Conservation (phyloP, 176 grass and related monocot species). For the Avena insularis region DNA sequence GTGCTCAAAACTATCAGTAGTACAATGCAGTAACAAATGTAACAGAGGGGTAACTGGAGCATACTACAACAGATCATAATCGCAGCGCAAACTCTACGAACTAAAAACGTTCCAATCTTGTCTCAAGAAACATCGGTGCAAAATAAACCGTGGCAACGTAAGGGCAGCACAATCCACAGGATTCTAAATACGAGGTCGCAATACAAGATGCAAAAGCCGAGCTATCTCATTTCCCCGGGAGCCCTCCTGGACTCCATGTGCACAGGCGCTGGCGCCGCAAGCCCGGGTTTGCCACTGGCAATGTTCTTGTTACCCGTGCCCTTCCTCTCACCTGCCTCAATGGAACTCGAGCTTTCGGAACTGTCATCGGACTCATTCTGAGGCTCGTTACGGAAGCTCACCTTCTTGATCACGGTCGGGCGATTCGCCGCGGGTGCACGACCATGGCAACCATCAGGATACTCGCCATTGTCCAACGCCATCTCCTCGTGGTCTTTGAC, state of each 20-base stretch:
- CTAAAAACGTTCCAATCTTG: neutral
- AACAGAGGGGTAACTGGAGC: neutral
- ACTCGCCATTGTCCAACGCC: slow-evolving; percentile 36
- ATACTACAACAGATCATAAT: neutral
- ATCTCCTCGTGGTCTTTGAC: slow-evolving; percentile 63
- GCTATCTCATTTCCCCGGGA: slow-evolving; percentile 37
- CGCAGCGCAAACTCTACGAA: slow-evolving; percentile 23
- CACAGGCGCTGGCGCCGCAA: slow-evolving; percentile 63
- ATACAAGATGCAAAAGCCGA: slow-evolving; percentile 2
- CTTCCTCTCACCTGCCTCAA: slow-evolving; percentile 38
- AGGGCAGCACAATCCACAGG: neutral
- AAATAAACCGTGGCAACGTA: slow-evolving; percentile 27
- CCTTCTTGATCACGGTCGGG: slow-evolving; percentile 37
- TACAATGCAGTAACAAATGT: slow-evolving; percentile 36
- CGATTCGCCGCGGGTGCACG: slow-evolving; percentile 6
- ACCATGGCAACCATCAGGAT: slow-evolving; percentile 42
- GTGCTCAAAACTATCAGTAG: slow-evolving; percentile 9
- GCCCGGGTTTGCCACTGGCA: slow-evolving; percentile 40
- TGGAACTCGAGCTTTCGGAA: slow-evolving; percentile 49
- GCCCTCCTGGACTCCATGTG: slow-evolving; percentile 71
- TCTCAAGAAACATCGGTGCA: slow-evolving; percentile 19
- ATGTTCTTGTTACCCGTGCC: neutral
- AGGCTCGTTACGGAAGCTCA: slow-evolving; percentile 43
- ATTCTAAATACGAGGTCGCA: neutral
- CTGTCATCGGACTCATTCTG: slow-evolving; percentile 33